A percentile compares a stretch with the other conserved stretches of the same genome.
These are phyloP conservation scores for Myrica gale DNA, from an alignment of 306 rosid genomes.

Conservation along the genomic window DNA sequence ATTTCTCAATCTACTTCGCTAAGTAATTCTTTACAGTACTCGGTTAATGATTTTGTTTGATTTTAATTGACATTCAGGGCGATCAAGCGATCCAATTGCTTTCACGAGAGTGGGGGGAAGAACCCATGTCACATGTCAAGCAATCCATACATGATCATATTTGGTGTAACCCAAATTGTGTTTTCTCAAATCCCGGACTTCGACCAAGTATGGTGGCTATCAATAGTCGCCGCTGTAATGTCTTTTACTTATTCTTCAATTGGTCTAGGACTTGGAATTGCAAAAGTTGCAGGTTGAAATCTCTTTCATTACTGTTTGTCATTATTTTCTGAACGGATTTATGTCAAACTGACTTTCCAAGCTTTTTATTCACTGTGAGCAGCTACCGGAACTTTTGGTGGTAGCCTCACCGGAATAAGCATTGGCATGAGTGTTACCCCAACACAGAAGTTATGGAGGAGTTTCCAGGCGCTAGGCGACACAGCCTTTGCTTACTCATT, in stretches of 20 bases:
- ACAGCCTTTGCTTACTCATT: constrained; percentile 64
- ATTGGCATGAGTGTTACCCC: constrained; percentile 30
- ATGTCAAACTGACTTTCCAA: not conserved
- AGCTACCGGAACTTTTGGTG: constrained; percentile 47
- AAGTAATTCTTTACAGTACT: not conserved
- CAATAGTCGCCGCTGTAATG: constrained; percentile 58
- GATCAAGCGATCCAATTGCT: constrained; percentile 46
- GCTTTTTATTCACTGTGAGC: constrained; percentile 26
- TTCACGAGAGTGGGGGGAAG: constrained; percentile 35
- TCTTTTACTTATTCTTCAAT: constrained; percentile 56
- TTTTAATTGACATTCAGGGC: constrained; percentile 42
- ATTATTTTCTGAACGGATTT: too few species aligned
- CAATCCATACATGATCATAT: constrained; percentile 43
- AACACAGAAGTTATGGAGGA: constrained; percentile 53
- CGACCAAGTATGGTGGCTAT: constrained; percentile 73
- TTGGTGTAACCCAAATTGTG: constrained; percentile 38
- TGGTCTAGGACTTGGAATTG: constrained; percentile 57
- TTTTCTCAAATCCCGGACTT: constrained; percentile 63
- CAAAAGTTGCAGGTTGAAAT: constrained; percentile 59
- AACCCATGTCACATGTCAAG: constrained; percentile 55
- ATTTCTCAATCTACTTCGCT: not conserved
- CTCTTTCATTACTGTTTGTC: too few species aligned
- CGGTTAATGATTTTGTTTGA: not conserved
- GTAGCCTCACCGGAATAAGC: constrained; percentile 48
- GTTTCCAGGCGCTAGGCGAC: constrained; percentile 64